Evolutionary conservation across 257 asterid species (phyloP).

Genomic region (Penstemon davidsonii): DNA sequence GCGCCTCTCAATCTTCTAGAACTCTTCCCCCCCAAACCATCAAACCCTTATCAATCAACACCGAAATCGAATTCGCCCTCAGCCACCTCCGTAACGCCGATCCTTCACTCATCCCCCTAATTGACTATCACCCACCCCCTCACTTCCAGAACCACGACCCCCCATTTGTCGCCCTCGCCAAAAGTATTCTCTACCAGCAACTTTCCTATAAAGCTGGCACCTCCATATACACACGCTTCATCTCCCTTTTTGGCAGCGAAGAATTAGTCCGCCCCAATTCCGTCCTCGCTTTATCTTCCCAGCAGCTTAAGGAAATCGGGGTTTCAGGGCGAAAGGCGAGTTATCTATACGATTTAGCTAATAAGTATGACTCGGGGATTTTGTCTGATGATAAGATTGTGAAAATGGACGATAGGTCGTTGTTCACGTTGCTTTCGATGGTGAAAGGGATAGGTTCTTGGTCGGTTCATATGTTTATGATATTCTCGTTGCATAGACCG

Average conservation of each 20-base stretch:
- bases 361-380: slow-evolving; percentile 77
- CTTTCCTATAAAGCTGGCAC: slow-evolving; percentile 86
- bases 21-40: slow-evolving; percentile 65
- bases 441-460: slow-evolving; percentile 97
- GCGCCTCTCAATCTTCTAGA: slow-evolving; percentile 52
- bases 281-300: slow-evolving; percentile 66
- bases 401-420: slow-evolving; percentile 86
- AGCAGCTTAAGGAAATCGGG: slow-evolving; percentile 90
- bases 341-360: slow-evolving; percentile 75
- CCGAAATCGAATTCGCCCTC: slow-evolving; percentile 66
- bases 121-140: slow-evolving; percentile 60
- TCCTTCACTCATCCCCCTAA: slow-evolving; percentile 61
- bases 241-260: slow-evolving; percentile 80
- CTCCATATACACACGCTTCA: slow-evolving; percentile 71
- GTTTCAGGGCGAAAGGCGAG: slow-evolving; percentile 89
- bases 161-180: slow-evolving; percentile 76
- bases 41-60: slow-evolving; percentile 63
- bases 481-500: slow-evolving; percentile 84
- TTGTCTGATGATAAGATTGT: slow-evolving; percentile 77
- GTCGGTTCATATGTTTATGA: slow-evolving; percentile 99
- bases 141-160: slow-evolving; percentile 57
- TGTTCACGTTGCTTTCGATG: slow-evolving; percentile 94
- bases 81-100: slow-evolving; percentile 64
- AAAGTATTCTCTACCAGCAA: slow-evolving; percentile 86
- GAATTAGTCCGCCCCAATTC: slow-evolving; percentile 60